These are phyloP conservation scores for Orbilia blumenaviensis DNA, from an alignment of 2,329 filamentous ascomycete genomes.

Conservation along the genomic window DNA sequence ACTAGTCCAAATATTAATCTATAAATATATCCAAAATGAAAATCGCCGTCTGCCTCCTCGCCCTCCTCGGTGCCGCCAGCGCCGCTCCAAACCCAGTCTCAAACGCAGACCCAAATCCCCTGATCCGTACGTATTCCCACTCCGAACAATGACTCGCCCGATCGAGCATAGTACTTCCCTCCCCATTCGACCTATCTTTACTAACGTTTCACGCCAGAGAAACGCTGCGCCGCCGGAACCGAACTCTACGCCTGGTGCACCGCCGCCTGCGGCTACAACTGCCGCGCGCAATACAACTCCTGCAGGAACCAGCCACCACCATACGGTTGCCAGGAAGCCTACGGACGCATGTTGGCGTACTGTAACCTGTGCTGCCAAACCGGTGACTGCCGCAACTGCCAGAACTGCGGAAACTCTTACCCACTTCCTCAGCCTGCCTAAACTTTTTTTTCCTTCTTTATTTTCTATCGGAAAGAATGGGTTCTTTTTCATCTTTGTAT, in stretches of 20 bases:
- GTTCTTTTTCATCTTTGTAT: too few relatives aligned
- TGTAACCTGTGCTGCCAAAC: slow-evolving; percentile 12
- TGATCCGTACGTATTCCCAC: slow-evolving; percentile 11
- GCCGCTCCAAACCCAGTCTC: slow-evolving; percentile 28
- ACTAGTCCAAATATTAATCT: too few relatives aligned
- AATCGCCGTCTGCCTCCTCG: slow-evolving; percentile 34
- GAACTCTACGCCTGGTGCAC: slow-evolving; percentile 20
- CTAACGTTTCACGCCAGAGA: slow-evolving; percentile 26
- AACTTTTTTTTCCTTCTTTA: too few relatives aligned
- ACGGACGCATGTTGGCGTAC: slow-evolving; percentile 23
- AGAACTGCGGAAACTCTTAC: slow-evolving; percentile 35
- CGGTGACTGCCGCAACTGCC: slow-evolving; percentile 8
- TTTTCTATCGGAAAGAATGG: too few relatives aligned
- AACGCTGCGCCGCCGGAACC: slow-evolving; percentile 29
- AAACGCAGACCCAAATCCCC: slow-evolving; percentile 7
- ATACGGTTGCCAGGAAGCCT: slow-evolving; percentile 23
- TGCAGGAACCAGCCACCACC: slow-evolving; percentile 18
- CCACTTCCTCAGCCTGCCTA: not conserved
- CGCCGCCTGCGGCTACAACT: slow-evolving; percentile 40
- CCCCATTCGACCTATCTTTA: not conserved
- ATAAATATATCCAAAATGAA: slow-evolving; percentile 47
- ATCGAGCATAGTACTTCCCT: too few relatives aligned
- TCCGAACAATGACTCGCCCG: too few relatives aligned
- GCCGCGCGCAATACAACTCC: slow-evolving; percentile 23
- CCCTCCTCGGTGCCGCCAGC: slow-evolving; percentile 30